Evolutionary conservation across 768 basidiomycete genomes (phyloP).

Genomic region (Agaricus blazei): DNA sequence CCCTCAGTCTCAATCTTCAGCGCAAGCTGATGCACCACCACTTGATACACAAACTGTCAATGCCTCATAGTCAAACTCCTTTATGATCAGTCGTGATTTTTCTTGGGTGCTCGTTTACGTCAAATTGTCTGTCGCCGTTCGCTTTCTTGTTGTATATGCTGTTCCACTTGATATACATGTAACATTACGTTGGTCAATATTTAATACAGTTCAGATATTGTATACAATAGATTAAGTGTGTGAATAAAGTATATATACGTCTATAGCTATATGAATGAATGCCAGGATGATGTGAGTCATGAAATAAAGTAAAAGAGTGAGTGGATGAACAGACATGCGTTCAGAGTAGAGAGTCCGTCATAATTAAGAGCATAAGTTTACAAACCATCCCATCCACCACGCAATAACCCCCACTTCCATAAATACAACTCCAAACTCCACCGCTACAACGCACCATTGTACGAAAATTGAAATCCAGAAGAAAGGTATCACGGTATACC

Average conservation of each 20-base stretch:
- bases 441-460: constrained; percentile 61
- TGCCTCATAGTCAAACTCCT: neutral
- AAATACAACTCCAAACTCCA: constrained; percentile 53
- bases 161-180: constrained; percentile 1
- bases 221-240: constrained; percentile 4
- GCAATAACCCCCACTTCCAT: constrained; percentile 52
- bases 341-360: neutral
- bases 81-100: neutral
- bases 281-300: neutral
- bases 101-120: too few species aligned
- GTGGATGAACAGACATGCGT: neutral
- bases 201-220: constrained; percentile 6
- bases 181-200: constrained; percentile 1
- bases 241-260: too few species aligned
- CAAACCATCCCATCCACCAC: constrained; percentile 77
- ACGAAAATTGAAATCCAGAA: constrained; percentile 61
- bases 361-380: constrained; percentile 40
- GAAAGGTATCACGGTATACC: constrained; percentile 59
- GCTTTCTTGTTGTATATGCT: neutral
- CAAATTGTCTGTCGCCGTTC: too few species aligned
- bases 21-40: neutral
- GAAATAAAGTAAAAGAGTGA: neutral
- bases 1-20: neutral
- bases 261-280: neutral
- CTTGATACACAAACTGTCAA: neutral